Evolutionary conservation across 1,139 yeast species (phyloP), one percentile per base, ranked within the genome.

Genomic region (Diutina scorzettiae): DNA sequence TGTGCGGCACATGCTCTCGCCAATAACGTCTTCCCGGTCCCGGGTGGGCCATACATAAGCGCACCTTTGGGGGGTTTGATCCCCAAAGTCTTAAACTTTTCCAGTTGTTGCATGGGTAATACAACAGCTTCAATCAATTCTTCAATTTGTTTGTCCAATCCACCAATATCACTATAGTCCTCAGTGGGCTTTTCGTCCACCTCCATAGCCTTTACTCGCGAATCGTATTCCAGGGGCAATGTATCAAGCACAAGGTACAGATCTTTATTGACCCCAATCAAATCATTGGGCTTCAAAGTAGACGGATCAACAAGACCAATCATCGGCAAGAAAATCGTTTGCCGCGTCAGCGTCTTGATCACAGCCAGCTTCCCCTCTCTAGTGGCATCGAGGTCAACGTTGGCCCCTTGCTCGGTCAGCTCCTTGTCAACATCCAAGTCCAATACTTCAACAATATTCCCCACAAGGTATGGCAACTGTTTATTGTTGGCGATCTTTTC

Each of bases 1-100:
- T 91, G 97, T 5, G 98, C 98, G 12, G 99, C 99, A 75, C 98
- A 91, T 2, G 98, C 98, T 59, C 98, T 77, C 5, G 99, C 99
- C 51, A 91, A 71, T 49, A 91, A 71, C 1, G 98, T 91, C 64
- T 91, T 91, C 61, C 99, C 99, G 1, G 99, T 91, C 57, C 99
- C 99, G 42, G 99, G 99, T 16, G 99, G 98, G 8, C 99, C 99
- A 60, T 91, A 91, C 98, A 91, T 91, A 47, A 91, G 70, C 0
- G 97, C 98, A 53, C 98, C 98, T 63, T 91, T 91, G 47, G 98
- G 98, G 5, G 98, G 94, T 60, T 85, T 89, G 54, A 91, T 87
- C 43, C 97, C 96, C 62, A 91, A 70, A 45, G 77, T 80, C 57
- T 84, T 83, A 67, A 91, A 93, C 64, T 91, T 91, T 43, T 93